These are phyloP conservation scores for Knoxia roxburghii DNA, from an alignment of 257 asterid species.

Conservation along the genomic window DNA sequence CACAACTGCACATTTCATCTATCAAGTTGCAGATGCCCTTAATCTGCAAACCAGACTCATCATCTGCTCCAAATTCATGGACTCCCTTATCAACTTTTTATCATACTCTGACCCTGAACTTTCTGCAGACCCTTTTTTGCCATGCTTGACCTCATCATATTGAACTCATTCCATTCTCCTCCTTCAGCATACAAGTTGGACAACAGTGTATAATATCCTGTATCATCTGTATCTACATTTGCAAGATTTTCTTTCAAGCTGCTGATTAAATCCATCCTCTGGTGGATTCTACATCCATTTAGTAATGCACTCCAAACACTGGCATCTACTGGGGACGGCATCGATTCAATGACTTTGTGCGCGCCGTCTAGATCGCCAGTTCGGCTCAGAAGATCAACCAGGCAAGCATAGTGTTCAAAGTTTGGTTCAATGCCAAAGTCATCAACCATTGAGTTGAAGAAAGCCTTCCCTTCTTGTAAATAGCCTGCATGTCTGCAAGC, in stretches of 20 bases:
- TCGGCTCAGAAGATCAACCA: slow-evolving; percentile 87
- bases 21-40: slow-evolving; percentile 7
- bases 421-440: slow-evolving; percentile 54
- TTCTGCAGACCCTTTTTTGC: slow-evolving; percentile 44
- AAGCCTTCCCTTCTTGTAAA: slow-evolving; percentile 57
- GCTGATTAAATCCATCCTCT: slow-evolving; percentile 60
- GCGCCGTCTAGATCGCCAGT: slow-evolving; percentile 74
- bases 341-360: slow-evolving; percentile 46
- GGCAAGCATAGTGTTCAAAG: slow-evolving; percentile 67
- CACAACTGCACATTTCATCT: slow-evolving; percentile 4
- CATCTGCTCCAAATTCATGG: slow-evolving; percentile 14
- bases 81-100: slow-evolving; percentile 39
- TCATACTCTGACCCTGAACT: slow-evolving; percentile 70
- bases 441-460: slow-evolving; percentile 50
- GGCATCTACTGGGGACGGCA: slow-evolving; percentile 57
- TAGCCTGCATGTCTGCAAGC: slow-evolving; percentile 86
- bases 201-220: slow-evolving; percentile 63
- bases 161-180: slow-evolving; percentile 63
- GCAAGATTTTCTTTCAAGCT: slow-evolving; percentile 38
- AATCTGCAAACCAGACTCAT: slow-evolving; percentile 6
- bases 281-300: slow-evolving; percentile 82
- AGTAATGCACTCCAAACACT: slow-evolving; percentile 74
- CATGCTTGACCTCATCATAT: slow-evolving; percentile 51
- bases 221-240: slow-evolving; percentile 49
- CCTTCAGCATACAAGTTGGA: slow-evolving; percentile 73